Evolutionary conservation across 2,329 filamentous ascomycete genomes (phyloP), one percentile per base, ranked within the genome.

Genomic region (Fusarium chuoi): DNA sequence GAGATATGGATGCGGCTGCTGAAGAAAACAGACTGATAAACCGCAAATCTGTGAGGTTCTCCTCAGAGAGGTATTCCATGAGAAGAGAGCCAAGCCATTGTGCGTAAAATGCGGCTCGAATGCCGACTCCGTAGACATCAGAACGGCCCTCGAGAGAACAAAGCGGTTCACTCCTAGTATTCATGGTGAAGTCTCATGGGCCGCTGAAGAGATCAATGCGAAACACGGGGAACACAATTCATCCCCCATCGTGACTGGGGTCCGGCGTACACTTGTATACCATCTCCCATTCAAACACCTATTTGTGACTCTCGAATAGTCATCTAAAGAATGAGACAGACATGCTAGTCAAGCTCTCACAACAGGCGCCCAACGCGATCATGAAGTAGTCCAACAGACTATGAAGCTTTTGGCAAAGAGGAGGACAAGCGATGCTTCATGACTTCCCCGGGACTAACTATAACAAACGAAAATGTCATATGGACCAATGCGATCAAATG

Each of bases 81-180:
- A 80, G n/a, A 20, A 81, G 68, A 30, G 78, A 75, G 14, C 78
- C 79, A 44, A 82, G 77, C 82, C 82, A 84, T 66, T 83, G 81
- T 28, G 79, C 58, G 63, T 83, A 83, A 61, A 83, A 81, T 15
- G 78, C 78, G 28, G 77, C 74, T 9, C 82, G 79, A 58, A 83
- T 80, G 46, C 81, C 82, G 24, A 83, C 61, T 12, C 82, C 82
- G 49, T 83, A 83, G 54, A 82, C 73, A 30, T 79, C 79, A 42
- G 81, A 75, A 26, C 77, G 73, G 22, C 80, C 77, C 35, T 71
- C 58, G 44, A 71, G 61, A 22, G 75, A 68, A 65, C 81, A 83
- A 28, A 76, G 71, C 42, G 30, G 41, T 26, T 60, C 54, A 13
- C 30, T 60, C 48, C 60, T 24, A 10, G 24, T 15, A 51, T 62